Conservation (phyloP, 345 rosid species). For the Heritiera fomes region DNA sequence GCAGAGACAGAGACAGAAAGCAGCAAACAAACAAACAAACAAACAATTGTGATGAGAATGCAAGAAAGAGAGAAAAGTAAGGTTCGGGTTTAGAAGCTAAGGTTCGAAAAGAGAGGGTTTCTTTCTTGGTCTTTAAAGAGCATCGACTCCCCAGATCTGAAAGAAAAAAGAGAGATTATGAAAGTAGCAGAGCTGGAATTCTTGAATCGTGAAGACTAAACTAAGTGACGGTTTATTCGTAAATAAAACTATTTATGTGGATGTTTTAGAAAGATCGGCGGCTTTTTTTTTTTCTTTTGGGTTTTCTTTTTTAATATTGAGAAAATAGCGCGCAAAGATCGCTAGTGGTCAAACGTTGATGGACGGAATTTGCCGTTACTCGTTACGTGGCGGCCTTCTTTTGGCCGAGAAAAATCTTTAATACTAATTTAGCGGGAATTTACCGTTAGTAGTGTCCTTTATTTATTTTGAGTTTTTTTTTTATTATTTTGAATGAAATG, state of each 20-base stretch:
- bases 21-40: no score
- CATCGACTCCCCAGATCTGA: constrained; percentile 42
- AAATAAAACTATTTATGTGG: not conserved
- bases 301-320: not conserved
- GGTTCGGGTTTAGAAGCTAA: not conserved
- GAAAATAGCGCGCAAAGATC: not conserved
- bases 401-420: not conserved
- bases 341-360: not conserved
- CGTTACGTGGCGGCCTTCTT: not conserved
- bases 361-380: not conserved
- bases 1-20: not conserved
- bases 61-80: not conserved
- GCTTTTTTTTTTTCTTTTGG: not conserved
- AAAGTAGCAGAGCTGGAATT: constrained; percentile 18
- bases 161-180: not conserved
- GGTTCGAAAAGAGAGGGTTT: not conserved
- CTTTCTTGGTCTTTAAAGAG: not conserved
- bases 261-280: not conserved
- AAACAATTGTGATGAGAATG: not conserved
- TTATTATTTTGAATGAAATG: no score
- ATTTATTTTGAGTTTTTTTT: no score
- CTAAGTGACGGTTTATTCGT: not conserved
- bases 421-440: no score
- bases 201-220: not conserved
- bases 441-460: no score